Base-by-base conservation (phyloP, 805 yeast species). In the Candida sithepensis region DNA sequence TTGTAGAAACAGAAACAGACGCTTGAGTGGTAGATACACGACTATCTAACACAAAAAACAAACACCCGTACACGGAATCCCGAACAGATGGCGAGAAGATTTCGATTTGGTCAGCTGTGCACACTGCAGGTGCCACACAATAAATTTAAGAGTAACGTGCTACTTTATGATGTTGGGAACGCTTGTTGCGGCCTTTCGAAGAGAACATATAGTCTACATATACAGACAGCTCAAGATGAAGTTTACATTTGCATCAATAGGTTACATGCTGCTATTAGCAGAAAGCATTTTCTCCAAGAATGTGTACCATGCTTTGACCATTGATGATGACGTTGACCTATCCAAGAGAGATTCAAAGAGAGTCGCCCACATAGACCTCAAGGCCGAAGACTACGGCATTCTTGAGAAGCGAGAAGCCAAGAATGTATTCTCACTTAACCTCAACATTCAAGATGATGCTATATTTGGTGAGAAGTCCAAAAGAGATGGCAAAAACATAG, bases 281-380 rank as follows among this genome's bases (percentile, higher is more conserved):
- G 32, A 48, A 4, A 21, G 36, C 2, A 41, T 38, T 4, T 42
- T 41, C 1, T 55, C 61, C 33, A 55, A 49, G 37, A 58, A 55
- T 34, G 57, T 57, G 21, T 50, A 47, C 43, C 41, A 45, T 3
- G 50, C 50, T 14, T 40, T 48, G 7, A 41, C 36, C 10, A 44
- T 51, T 16, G 44, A 46, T 16, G 44, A 46, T 6, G 54, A 51
- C 33, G 19, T 43, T 2, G 45, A 43, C 9, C 30, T 34, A 28
- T 21, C 23, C 12, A 55, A 54, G 34, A 47, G 59, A 37, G 46
- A 48, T n/a, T 44, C 47, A 8, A 52, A 49, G 24, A 54, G 56
- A 23, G 39, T 58, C 12, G 56, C 44, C 13, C 41, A 49, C 34
- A 18, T 57, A 19, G 44, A 56, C 14, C 30, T 59, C 23, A 26